These are phyloP conservation scores for Biancaea sappan DNA, from an alignment of 306 rosid species.

Conservation along the genomic window DNA sequence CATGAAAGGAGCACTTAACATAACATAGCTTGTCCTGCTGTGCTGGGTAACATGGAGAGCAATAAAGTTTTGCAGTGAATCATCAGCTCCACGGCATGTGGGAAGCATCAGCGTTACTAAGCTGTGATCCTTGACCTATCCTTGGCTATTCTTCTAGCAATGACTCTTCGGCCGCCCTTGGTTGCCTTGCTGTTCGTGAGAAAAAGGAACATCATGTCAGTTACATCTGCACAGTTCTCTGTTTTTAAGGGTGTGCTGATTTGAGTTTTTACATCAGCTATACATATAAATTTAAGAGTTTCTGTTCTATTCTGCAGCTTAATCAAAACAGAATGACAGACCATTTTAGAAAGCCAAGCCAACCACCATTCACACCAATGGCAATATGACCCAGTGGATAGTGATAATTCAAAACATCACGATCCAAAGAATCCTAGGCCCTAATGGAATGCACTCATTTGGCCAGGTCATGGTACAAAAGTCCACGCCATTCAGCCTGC, in stretches of 20 bases:
- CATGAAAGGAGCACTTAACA: background rate
- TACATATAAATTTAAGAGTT: background rate
- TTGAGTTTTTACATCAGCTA: constrained; percentile 17
- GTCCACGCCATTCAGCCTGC: background rate
- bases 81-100: background rate
- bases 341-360: background rate
- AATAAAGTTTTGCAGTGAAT: constrained; percentile 33
- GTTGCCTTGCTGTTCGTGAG: constrained; percentile 83
- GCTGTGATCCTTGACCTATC: constrained; percentile 91
- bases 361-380: constrained; percentile 1
- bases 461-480: constrained; percentile 10
- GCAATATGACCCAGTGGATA: background rate
- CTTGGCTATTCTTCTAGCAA: constrained; percentile 88
- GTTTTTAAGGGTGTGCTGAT: constrained; percentile 31
- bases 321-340: background rate
- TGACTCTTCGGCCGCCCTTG: constrained; percentile 90
- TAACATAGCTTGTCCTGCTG: constrained; percentile 11
- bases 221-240: background rate
- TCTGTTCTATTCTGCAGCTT: background rate
- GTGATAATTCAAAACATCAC: background rate
- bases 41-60: constrained; percentile 14
- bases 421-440: constrained; percentile 2
- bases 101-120: constrained; percentile 39
- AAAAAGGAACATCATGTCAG: constrained; percentile 27
- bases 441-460: constrained; percentile 17